Base-by-base conservation (phyloP, 208 protist genomes). In the Leishmania mexicana region DNA sequence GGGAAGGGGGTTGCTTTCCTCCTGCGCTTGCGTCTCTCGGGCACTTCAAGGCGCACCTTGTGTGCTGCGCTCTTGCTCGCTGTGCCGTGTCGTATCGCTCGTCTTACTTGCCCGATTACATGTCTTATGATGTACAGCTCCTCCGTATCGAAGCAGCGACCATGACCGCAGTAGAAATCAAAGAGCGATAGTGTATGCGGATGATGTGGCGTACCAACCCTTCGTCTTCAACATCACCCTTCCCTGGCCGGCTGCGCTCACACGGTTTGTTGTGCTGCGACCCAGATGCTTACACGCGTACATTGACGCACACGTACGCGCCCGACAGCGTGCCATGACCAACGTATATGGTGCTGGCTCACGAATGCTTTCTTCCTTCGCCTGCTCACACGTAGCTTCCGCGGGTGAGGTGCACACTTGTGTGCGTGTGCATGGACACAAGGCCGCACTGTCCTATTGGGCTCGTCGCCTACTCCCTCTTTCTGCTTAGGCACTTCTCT, bases 91-190 rank as follows among this genome's bases (percentile, higher is more conserved):
- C 64, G 21, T 57, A 6, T 51, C 62, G 24, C 28, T 70, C 47
- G 13, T 70, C 35, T 15, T 54, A 54, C 31, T 72, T 51, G 45
- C 11, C 62, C 31, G 28, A 68, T 35, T 40, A 21, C 62, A 21
- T 75, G 51, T 83, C 8, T n/a, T 47, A 42, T 47, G 62, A 68
- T 68, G 62, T 68, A 68, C 62, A 68, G 62, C 3, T 42, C 62
- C 62, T 42, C n/a, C 31, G 62, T 31, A 68, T 31, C 15, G 31
- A 68, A 42, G 62, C 15, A 68, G 31, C 62, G 5, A 40, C 31
- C 31, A 24, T 2, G 31, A 21, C 13, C 13, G 62, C 15, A 35
- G 62, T 40, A 35, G 8, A 68, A 35, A 17, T 17, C 2, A 35
- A 68, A 17, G 15, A 11, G 31, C 5, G 31, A 68, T 40, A 17